phyloP scores from a whole-genome alignment of 805 yeast species.

The Starmerella bacillaris region DNA sequence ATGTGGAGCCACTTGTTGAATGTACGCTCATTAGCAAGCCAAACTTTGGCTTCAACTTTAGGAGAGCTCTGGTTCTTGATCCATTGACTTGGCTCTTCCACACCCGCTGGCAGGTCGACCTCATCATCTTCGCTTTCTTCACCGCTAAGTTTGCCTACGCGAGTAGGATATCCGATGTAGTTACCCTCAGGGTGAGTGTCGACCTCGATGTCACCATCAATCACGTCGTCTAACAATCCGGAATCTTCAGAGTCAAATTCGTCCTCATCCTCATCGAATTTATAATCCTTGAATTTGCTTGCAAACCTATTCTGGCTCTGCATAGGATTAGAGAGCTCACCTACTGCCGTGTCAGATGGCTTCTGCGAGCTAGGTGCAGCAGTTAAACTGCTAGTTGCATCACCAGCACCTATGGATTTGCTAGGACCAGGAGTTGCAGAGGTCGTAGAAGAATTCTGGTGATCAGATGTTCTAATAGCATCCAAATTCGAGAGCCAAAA shows the following conservation, averaged over 20 bases:
- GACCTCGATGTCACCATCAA: conserved; percentile 7
- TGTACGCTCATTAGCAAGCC: conserved; percentile 97
- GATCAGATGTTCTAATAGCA: conserved; percentile 3
- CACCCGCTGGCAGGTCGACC: conserved; percentile 74
- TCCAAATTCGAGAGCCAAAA: conserved; percentile 91
- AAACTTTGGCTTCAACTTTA: conserved; percentile 91
- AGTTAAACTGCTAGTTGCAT: no score
- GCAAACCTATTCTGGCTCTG: not conserved
- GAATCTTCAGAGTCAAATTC: conserved; percentile 25
- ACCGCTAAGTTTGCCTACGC: conserved; percentile 20
- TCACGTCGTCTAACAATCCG: conserved; percentile 11
- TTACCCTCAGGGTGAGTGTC: conserved; percentile 2
- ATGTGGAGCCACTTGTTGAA: conserved; percentile 90
- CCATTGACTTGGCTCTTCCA: conserved; percentile 56
- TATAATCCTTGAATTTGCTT: conserved; percentile 4
- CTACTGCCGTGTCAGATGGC: not conserved
- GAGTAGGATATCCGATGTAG: conserved; percentile 18
- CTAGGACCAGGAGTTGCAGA: conserved; percentile 12
- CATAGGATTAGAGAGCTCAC: not conserved
- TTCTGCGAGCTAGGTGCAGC: not conserved
- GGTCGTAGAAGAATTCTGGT: conserved; percentile 30
- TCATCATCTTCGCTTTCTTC: conserved; percentile 77
- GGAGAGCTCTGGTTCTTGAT: conserved; percentile 81
- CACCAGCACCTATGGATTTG: not conserved
- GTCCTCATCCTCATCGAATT: conserved; percentile 34